Conservation (phyloP, 2,329 filamentous ascomycete genomes). For the Aspergillus brunneoviolaceus region DNA sequence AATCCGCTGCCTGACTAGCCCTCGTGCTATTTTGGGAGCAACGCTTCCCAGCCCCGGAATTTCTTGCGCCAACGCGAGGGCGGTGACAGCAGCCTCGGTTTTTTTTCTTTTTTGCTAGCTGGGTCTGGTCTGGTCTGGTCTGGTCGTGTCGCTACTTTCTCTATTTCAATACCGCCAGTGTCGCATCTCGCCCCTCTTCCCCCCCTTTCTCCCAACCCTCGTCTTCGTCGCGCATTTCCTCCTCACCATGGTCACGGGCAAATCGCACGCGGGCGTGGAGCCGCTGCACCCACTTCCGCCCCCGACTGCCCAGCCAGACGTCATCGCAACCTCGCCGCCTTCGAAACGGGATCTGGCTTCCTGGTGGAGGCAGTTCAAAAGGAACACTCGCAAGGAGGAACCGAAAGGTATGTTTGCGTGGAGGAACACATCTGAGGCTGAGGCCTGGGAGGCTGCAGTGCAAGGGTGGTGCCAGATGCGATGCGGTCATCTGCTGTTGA, state of each 20-base stretch:
- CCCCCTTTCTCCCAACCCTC: background rate
- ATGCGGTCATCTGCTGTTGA: background rate
- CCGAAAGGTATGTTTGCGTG: slow-evolving; percentile 51
- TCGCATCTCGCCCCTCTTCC: background rate
- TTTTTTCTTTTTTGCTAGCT: background rate
- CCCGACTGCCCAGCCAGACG: slow-evolving; percentile 41
- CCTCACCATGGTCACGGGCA: slow-evolving; percentile 38
- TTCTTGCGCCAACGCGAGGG: slow-evolving; percentile 28
- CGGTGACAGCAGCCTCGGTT: slow-evolving; percentile 31
- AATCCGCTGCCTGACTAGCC: slow-evolving; percentile 20
- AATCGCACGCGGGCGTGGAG: slow-evolving; percentile 36
- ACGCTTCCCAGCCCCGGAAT: slow-evolving; percentile 31
- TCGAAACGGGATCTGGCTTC: slow-evolving; percentile 85
- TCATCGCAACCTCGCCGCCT: slow-evolving; percentile 65
- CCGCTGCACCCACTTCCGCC: slow-evolving; percentile 34
- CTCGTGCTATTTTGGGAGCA: slow-evolving; percentile 32
- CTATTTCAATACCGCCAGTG: slow-evolving; percentile 12
- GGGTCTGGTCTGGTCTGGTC: slow-evolving; percentile 6
- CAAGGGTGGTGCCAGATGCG: slow-evolving; percentile 5
- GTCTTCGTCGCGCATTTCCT: slow-evolving; percentile 1
- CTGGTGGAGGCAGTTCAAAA: slow-evolving; percentile 97
- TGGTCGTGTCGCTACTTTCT: slow-evolving; percentile 8
- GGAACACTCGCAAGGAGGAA: slow-evolving; percentile 62
- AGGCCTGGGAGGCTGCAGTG: background rate
- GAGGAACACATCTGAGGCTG: slow-evolving; percentile 34